Evolutionary conservation across 768 basidiomycete genomes (phyloP).

Genomic region (Termitomyces sp.): DNA sequence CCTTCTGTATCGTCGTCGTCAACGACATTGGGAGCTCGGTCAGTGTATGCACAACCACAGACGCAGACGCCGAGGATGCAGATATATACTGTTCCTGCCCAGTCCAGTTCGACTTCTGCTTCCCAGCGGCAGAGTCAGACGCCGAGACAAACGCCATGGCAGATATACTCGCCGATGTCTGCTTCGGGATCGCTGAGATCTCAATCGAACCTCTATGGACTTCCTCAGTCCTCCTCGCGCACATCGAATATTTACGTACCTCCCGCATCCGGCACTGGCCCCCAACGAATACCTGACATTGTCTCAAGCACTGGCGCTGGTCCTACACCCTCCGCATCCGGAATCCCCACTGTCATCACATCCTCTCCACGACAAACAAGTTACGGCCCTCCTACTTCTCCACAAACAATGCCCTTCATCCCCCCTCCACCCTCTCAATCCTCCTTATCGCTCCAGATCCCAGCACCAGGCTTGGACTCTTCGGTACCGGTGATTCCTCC

Average conservation of each 20-base stretch:
- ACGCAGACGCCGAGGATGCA: neutral
- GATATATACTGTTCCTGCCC: neutral
- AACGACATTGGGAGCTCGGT: neutral
- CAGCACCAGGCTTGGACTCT: neutral
- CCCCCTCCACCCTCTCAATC: neutral
- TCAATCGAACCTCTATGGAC: neutral
- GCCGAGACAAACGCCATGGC: slow-evolving; percentile 1
- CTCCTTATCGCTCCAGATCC: neutral
- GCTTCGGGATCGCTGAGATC: neutral
- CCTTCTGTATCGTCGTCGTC: slow-evolving; percentile 1
- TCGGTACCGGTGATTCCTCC: neutral
- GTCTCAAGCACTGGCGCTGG: neutral
- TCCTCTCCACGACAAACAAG: neutral
- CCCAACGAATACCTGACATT: neutral
- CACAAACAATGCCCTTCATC: neutral
- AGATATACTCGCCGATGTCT: slow-evolving; percentile 6
- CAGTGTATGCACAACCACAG: neutral
- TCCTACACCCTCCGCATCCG: neutral
- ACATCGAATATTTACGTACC: neutral
- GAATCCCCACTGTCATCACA: neutral
- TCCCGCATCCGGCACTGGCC: neutral
- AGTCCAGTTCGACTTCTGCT: neutral
- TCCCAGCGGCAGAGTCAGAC: neutral
- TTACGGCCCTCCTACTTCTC: slow-evolving; percentile 1
- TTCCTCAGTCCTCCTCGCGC: neutral